Evolutionary conservation across 2,329 filamentous ascomycete genomes (phyloP).

Genomic region (Venturia pyrina): DNA sequence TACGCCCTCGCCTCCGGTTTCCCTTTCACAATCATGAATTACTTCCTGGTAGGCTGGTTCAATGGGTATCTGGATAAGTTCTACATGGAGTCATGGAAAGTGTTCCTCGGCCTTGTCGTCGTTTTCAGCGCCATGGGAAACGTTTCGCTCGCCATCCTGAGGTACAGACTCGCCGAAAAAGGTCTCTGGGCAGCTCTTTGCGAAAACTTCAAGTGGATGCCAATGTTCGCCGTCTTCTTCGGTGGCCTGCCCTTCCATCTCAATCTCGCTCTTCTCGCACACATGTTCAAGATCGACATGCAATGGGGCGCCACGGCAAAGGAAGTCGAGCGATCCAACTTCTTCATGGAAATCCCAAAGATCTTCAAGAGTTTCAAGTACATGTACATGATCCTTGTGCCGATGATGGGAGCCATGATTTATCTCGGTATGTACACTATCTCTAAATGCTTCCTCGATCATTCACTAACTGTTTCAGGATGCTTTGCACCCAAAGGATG

Average conservation of each 20-base stretch:
- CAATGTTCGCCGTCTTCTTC: slow-evolving; percentile 67
- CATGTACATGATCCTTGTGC: slow-evolving; percentile 43
- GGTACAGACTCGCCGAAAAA: slow-evolving; percentile 50
- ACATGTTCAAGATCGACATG: slow-evolving; percentile 59
- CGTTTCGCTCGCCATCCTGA: slow-evolving; percentile 49
- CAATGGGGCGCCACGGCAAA: slow-evolving; percentile 60
- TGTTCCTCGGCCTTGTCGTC: slow-evolving; percentile 52
- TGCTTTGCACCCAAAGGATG: slow-evolving; percentile 16
- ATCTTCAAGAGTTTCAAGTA: slow-evolving; percentile 73
- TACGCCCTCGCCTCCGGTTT: no score
- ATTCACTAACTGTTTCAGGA: neutral
- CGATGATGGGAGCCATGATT: slow-evolving; percentile 51
- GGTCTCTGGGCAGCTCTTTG: slow-evolving; percentile 39
- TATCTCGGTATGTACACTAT: slow-evolving; percentile 36
- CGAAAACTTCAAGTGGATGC: slow-evolving; percentile 54
- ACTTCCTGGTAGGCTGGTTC: no score
- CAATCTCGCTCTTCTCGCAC: slow-evolving; percentile 65
- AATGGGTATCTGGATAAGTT: slow-evolving; percentile 53
- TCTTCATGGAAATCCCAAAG: slow-evolving; percentile 74
- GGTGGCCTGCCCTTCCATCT: slow-evolving; percentile 75
- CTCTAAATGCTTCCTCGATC: no score
- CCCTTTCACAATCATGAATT: no score
- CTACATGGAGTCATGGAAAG: slow-evolving; percentile 57
- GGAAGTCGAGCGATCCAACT: slow-evolving; percentile 71
- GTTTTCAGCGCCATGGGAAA: slow-evolving; percentile 56